Evolutionary conservation across 2,329 filamentous ascomycete genomes (phyloP).

Genomic region (Fusarium sambucinum): DNA sequence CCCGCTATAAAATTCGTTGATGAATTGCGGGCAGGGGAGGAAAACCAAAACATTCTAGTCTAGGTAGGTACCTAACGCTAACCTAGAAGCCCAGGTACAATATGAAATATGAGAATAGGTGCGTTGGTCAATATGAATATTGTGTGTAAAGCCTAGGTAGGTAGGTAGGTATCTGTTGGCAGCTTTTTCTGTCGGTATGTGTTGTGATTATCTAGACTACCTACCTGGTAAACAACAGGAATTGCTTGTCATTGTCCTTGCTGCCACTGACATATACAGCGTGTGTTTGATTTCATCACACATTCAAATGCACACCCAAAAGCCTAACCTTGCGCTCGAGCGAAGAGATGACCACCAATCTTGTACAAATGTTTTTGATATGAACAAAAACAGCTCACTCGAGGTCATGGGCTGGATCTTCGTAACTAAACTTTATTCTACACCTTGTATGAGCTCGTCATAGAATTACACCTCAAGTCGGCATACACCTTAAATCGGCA

Average conservation of each 20-base stretch:
- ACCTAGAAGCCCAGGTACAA: not conserved
- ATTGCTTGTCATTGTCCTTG: not conserved
- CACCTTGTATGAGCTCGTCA: conserved; percentile 33
- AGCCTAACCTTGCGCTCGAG: not conserved
- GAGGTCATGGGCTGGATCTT: not conserved
- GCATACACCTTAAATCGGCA: conserved; percentile 4
- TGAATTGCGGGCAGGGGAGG: not conserved
- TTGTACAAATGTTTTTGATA: not conserved
- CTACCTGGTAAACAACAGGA: no score
- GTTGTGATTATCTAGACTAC: not conserved
- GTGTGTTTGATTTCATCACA: not conserved
- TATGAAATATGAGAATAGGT: not conserved
- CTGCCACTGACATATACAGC: not conserved
- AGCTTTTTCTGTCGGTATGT: not conserved
- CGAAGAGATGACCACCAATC: not conserved
- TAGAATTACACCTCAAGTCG: conserved; percentile 25
- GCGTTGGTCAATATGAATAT: not conserved
- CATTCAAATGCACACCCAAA: not conserved
- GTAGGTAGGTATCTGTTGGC: no score
- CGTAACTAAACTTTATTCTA: conserved; percentile 12
- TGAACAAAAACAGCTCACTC: not conserved
- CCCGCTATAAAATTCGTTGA: conserved; percentile 14
- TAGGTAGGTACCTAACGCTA: not conserved
- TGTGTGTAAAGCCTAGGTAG: not conserved
- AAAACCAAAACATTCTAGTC: no score